Base-by-base conservation (phyloP, 1,284 basidiomycete genomes). In the Cutaneotrichosporon curvatum region DNA sequence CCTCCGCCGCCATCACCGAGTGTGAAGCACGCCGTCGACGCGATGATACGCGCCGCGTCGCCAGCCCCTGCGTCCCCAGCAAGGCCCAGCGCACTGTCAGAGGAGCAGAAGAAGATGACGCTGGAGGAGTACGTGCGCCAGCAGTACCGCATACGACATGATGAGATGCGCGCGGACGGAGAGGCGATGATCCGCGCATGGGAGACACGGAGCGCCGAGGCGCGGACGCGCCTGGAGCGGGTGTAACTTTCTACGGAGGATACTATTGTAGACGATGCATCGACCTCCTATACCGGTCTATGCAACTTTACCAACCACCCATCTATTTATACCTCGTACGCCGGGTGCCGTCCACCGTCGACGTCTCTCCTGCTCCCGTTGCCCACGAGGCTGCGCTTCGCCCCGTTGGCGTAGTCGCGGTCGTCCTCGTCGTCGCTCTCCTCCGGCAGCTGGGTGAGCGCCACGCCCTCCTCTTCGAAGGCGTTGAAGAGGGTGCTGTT, bases 131-230 rank as follows among this genome's bases (percentile, higher is more conserved):
- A 43, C n/a, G 40, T 54, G 20, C 53, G 53, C 10, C 37, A 36
- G 18, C 43, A 48, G 48, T 51, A 40, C 37, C 12, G 16, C 18
- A 12, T 21, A 39, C 45, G 40, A n/a, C 40, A 37, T 8, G 37
- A 33, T 30, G 40, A 45, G 31, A 41, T 54, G 48, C 46, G 44
- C 16, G 41, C 31, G 4, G 43, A 45, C 30, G 53, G 48, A 30
- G 53, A 91, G 65, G 81, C 78, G n/a, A 79, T 77, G 18, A 57
- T 91, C 53, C 82, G 85, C 57, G 78, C 72, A 28, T 78, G 87
- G 2, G 85, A 89, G 43, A 46, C 31, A 19, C 9, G 20, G 21
- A 40, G 48, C 12, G 11, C 22, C 1, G 53, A 48, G 28, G 37
- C 40, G 12, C 43, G 53, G 7, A 30, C 35, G 25, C n/a, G 28